Evolutionary conservation across 2,329 filamentous ascomycete genomes (phyloP), one percentile per base, ranked within the genome.

Genomic region (Arthrobotrys entomopaga): DNA sequence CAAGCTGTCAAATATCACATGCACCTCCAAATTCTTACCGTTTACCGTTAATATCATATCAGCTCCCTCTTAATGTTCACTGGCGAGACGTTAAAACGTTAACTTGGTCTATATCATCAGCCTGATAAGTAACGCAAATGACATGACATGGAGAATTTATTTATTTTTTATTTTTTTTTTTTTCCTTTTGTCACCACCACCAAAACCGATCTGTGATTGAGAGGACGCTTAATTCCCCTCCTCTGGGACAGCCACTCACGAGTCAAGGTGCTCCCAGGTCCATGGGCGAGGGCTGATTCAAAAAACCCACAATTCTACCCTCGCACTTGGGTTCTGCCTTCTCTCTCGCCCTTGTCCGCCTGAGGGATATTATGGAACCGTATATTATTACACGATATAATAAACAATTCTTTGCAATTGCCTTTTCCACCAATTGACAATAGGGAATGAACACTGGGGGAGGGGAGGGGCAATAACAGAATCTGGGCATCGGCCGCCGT

Each of bases 191-290:
- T 34, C 29, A 34, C 42, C 16, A 56, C 49, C 65, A 69, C n/a
- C n/a, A n/a, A n/a, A n/a, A 61, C 65, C 40, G 49, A 61, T 61
- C 65, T 1, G 6, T 34, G 29, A 34, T 52, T 48, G 56, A 60
- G 19, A 59, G 24, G 57, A 52, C 61, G 65, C 65, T 69, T 69
- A 50, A 69, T 69, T 61, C 65, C 29, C 49, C 56, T 59, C 56
- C 11, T 34, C 65, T 69, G 46, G 56, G 42, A 46, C 38, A 69
- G 49, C 65, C 65, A 61, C 57, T 69, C 65, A 69, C 19, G 48
- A 29, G 38, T 57, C 38, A 57, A 20, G 53, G 43, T 43, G 7
- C 65, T 69, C 65, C 65, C 65, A 69, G 65, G 56, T 52, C 65
- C 65, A 61, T 69, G 65, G 65, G 43, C 50, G 60, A 59, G 65